These are phyloP conservation scores for Monosporascus sp. DNA, from an alignment of 2,329 filamentous ascomycete genomes.

Conservation along the genomic window DNA sequence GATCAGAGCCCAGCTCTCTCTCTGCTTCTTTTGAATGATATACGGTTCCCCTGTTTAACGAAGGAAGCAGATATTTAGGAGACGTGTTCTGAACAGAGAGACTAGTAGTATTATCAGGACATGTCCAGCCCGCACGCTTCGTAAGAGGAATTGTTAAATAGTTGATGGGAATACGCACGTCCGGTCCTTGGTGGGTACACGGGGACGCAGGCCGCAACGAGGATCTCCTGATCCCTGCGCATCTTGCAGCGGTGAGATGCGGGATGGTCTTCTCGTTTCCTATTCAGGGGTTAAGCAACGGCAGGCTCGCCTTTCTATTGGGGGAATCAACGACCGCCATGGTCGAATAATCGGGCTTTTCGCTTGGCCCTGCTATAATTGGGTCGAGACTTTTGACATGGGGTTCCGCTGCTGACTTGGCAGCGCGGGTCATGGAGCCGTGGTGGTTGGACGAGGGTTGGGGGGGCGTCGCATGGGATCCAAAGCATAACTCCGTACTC, in stretches of 20 bases:
- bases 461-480: too few relatives aligned
- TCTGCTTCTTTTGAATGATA: neutral
- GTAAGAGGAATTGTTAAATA: neutral
- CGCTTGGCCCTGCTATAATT: neutral
- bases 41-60: neutral
- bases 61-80: neutral
- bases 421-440: neutral
- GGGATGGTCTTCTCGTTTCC: neutral
- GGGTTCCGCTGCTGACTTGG: neutral
- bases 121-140: neutral
- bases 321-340: neutral
- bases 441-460: neutral
- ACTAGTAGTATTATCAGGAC: neutral
- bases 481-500: too few relatives aligned
- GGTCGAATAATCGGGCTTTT: neutral
- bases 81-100: too few relatives aligned
- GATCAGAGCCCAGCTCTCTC: neutral
- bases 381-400: neutral
- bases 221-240: neutral
- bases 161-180: neutral
- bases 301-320: neutral
- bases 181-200: neutral
- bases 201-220: neutral
- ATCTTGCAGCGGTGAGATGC: neutral
- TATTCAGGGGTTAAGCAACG: neutral